Evolutionary conservation across 2,329 filamentous ascomycete species (phyloP).

Genomic region (Arthrobotrys entomopaga): DNA sequence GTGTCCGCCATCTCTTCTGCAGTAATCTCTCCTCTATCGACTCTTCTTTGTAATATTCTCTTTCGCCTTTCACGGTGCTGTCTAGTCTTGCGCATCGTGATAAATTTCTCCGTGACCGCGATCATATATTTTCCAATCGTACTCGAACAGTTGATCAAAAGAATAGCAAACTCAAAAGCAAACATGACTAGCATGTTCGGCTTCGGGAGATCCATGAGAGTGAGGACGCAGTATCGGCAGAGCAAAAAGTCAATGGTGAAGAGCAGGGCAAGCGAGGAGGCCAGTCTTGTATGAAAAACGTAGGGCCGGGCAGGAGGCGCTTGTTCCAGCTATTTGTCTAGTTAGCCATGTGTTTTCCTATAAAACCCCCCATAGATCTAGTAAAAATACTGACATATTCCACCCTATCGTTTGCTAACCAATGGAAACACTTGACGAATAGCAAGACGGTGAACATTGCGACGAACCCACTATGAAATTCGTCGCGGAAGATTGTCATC

Average conservation of each 20-base stretch:
- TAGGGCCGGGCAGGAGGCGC: slow-evolving; percentile 89
- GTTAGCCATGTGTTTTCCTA: background rate
- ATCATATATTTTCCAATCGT: slow-evolving; percentile 82
- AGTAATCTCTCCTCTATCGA: slow-evolving; percentile 78
- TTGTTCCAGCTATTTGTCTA: slow-evolving; percentile 71
- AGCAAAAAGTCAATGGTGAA: slow-evolving; percentile 82
- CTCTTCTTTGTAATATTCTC: slow-evolving; percentile 71
- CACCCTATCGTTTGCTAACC: slow-evolving; percentile 95
- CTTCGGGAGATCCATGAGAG: slow-evolving; percentile 85
- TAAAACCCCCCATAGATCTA: background rate
- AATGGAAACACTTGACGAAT: slow-evolving; percentile 96
- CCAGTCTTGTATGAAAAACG: slow-evolving; percentile 85
- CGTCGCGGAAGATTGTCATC: slow-evolving; percentile 97
- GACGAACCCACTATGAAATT: slow-evolving; percentile 92
- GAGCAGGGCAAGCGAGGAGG: slow-evolving; percentile 80
- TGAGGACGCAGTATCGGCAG: slow-evolving; percentile 81
- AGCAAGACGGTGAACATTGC: slow-evolving; percentile 95
- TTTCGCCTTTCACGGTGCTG: slow-evolving; percentile 75
- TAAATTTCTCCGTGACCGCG: slow-evolving; percentile 78
- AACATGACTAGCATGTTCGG: slow-evolving; percentile 99
- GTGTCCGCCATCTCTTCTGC: slow-evolving; percentile 67
- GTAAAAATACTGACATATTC: slow-evolving; percentile 72
- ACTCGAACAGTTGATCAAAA: slow-evolving; percentile 81
- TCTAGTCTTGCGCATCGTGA: slow-evolving; percentile 79
- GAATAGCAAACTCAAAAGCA: slow-evolving; percentile 92